Evolutionary conservation across 306 rosid species (phyloP), one percentile per base, ranked within the genome.

Genomic region (Elaeagnus macrophylla): DNA sequence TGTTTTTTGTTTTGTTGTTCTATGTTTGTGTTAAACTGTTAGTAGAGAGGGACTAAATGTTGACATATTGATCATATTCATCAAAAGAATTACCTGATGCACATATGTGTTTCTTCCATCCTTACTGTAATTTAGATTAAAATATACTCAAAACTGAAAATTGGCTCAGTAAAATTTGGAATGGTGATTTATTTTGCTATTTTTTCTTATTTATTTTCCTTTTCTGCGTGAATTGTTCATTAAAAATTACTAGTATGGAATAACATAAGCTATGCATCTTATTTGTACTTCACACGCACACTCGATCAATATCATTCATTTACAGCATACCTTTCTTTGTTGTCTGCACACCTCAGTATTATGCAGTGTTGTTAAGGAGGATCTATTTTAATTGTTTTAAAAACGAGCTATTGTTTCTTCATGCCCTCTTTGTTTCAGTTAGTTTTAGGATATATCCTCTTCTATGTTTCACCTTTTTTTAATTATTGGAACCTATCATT

Each of bases 1-100:
- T 53, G 19, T 62, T 47, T 64, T 7, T 59, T 45, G 9, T 44
- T 59, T 61, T 47, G 74, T 65, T 32, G 46, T 17, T 56, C 12
- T 56, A 45, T 58, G 42, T 47, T 50, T 72, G 13, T 25, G 32
- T 25, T 25, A 25, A 25, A 25, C 32, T 25, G 46, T 62, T 20
- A 16, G 39, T 68, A 58, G 51, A 46, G 48, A 56, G 37, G 1
- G 12, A 10, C n/a, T 17, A 17, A 19, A 42, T 16, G 39, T 1
- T 15, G 7, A 9, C 7, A 15, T 25, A 5, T 47, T 48, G 3
- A 9, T 40, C 10, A 20, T n/a, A n/a, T 3, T 19, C 51, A 32
- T 19, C 55, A 45, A 50, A 56, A 53, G 58, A n/a, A 12, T 9
- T 45, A 47, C 10, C 40, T 5, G 1, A 7, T 45, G 8, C 9